A percentile compares a stretch with the other conserved stretches of the same genome.
Conservation (phyloP, 805 yeast genomes). For the Starmerella floricola region DNA sequence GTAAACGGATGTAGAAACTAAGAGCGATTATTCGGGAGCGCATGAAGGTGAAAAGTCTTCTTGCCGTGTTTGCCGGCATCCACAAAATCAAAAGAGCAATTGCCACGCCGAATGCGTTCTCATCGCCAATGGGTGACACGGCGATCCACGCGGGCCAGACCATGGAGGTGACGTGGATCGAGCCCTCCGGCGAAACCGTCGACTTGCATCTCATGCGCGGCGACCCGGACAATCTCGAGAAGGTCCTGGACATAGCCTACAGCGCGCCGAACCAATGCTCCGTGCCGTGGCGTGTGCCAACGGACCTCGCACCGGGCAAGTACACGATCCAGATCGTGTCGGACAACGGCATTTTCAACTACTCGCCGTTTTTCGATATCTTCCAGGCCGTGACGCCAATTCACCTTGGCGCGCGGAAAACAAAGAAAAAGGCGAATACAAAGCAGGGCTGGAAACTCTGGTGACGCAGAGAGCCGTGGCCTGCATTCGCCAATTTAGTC, state of each 20-base stretch:
- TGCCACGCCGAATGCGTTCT: conserved; percentile 12
- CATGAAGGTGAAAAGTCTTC: conserved; percentile 6
- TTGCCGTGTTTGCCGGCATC: conserved; percentile 6
- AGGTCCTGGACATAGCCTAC: conserved; percentile 23
- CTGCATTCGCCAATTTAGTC: no score
- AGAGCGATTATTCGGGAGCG: neutral
- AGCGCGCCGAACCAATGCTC: conserved; percentile 25
- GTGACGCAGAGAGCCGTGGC: no score
- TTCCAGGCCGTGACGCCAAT: conserved; percentile 13
- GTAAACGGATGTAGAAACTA: neutral
- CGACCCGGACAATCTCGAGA: conserved; percentile 21
- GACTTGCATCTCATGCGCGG: conserved; percentile 25
- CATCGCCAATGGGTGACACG: conserved; percentile 15
- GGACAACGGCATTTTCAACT: conserved; percentile 21
- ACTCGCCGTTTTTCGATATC: conserved; percentile 26
- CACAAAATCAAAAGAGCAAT: conserved; percentile 6
- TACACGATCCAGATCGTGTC: conserved; percentile 19
- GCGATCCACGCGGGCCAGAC: conserved; percentile 24
- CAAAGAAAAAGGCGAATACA: neutral
- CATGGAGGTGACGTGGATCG: conserved; percentile 25
- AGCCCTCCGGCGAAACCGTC: conserved; percentile 20
- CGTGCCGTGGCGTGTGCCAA: conserved; percentile 25
- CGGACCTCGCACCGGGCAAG: conserved; percentile 10
- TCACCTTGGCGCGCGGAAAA: neutral
- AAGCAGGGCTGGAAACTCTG: neutral